Evolutionary conservation across 2,329 filamentous ascomycete species (phyloP), one percentile per base, ranked within the genome.

Genomic region (Camillea tinctor): DNA sequence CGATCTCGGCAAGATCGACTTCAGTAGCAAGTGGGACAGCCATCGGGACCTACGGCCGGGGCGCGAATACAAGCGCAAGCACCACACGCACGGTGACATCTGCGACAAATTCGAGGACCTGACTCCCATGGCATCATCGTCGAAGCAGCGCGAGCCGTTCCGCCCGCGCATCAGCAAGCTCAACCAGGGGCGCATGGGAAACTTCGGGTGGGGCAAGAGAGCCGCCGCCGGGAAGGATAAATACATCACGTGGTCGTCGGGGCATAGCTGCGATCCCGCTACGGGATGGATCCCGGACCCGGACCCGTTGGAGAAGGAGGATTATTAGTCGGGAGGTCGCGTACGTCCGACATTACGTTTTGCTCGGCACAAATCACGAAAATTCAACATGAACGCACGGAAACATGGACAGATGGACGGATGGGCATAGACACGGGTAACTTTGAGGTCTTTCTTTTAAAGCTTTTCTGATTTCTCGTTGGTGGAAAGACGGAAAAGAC

Each of bases 21-120:
- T 68, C 58, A 63, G 62, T 50, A 21, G 30, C n/a, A 69, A 68
- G 48, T 68, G 66, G 64, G 64, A 70, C 40, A 65, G 62, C 23
- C 66, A 70, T 40, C 56, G 66, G 17, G 66, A 68, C 22, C 54
- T 55, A 17, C 60, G 64, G 15, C 60, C 66, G 1, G 21, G 50
- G 17, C 44, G 65, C 22, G 57, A 62, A 9, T 52, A 56, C 23
- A 36, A 26, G 17, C 62, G 68, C 9, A 13, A 52, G 48, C 1
- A 24, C 26, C n/a, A n/a, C n/a, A 4, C 24, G 1, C 24, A 50
- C 20, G 64, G 66, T 4, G 61, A 62, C 20, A 66, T 69, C 51
- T 68, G 64, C 53, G 50, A 48, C 30, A 44, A 6, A 8, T 70
- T 70, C 48, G 68, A 70, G 54, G 60, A 61, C 51, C 44, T 69